Conservation (phyloP, 805 yeast species). For the Ogataea sp. region DNA sequence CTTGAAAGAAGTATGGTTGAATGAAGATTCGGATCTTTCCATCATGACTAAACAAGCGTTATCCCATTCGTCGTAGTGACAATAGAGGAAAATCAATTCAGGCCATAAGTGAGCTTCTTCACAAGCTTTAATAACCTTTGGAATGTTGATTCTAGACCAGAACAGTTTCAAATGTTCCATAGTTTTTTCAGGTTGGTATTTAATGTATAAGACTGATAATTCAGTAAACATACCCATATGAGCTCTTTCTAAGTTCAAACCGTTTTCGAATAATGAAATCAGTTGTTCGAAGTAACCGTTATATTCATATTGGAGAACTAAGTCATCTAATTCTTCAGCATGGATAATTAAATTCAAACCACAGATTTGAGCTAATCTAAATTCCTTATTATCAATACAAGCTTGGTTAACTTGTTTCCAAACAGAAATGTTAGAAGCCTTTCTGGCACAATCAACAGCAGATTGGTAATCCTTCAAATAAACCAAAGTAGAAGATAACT, state of each 20-base stretch:
- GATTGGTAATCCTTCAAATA: slow-evolving; percentile 87
- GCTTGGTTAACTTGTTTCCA: slow-evolving; percentile 98
- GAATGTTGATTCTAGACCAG: slow-evolving; percentile 98
- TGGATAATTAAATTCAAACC: slow-evolving; percentile 95
- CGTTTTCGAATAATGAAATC: slow-evolving; percentile 89
- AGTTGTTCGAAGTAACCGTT: slow-evolving; percentile 90
- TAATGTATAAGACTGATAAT: slow-evolving; percentile 82
- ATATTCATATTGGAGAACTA: slow-evolving; percentile 79
- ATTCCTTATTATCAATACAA: slow-evolving; percentile 90
- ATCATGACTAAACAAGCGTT: slow-evolving; percentile 96
- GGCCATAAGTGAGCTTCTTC: slow-evolving; percentile 95
- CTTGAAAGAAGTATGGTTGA: slow-evolving; percentile 90
- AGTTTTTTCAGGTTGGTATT: slow-evolving; percentile 81
- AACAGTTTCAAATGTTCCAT: slow-evolving; percentile 95
- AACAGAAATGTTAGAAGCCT: slow-evolving; percentile 86
- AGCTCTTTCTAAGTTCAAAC: slow-evolving; percentile 94
- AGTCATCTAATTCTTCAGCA: slow-evolving; percentile 91
- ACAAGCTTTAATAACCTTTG: slow-evolving; percentile 91
- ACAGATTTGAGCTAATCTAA: slow-evolving; percentile 96
- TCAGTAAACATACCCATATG: slow-evolving; percentile 99
- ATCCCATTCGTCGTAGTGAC: slow-evolving; percentile 99
- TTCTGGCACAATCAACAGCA: slow-evolving; percentile 98
- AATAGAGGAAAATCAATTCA: slow-evolving; percentile 89
- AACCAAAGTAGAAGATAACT: slow-evolving; percentile 93
- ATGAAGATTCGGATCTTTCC: slow-evolving; percentile 86